Evolutionary conservation across 768 basidiomycete species (phyloP).

Genomic region (Infundibulicybe gibba): DNA sequence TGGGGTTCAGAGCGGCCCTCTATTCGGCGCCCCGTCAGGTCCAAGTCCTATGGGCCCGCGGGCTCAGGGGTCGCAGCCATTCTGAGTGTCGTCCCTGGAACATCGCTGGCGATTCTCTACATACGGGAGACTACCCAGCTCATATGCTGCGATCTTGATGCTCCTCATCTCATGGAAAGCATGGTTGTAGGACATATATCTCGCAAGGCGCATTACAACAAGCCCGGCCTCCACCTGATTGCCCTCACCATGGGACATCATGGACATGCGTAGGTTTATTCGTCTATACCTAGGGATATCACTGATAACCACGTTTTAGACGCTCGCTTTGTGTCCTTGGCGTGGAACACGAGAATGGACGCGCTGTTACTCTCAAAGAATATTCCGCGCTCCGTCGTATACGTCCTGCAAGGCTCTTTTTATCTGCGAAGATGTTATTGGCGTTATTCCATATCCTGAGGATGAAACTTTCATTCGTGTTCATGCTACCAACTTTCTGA

Average conservation of each 20-base stretch:
- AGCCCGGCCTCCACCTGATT: constrained; percentile 4
- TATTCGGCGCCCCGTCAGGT: constrained; percentile 4
- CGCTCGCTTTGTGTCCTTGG: not conserved
- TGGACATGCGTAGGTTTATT: not conserved
- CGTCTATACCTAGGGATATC: not conserved
- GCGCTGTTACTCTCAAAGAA: not conserved
- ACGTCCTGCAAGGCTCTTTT: constrained; percentile 1
- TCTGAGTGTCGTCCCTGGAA: constrained; percentile 9
- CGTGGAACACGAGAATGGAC: not conserved
- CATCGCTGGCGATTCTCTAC: constrained; percentile 6
- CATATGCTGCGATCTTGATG: constrained; percentile 2
- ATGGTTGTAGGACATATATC: not conserved
- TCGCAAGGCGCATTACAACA: constrained; percentile 3
- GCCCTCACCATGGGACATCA: not conserved
- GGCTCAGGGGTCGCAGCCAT: constrained; percentile 1
- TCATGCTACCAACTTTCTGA: constrained; percentile 3
- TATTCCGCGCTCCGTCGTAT: not conserved
- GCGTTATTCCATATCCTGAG: not conserved
- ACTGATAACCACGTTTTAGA: not conserved
- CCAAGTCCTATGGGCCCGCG: not conserved
- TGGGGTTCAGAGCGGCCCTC: constrained; percentile 5
- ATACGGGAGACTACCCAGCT: not conserved
- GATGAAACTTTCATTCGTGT: not conserved
- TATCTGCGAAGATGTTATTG: constrained; percentile 4
- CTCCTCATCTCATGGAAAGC: not conserved